Percentiles rank a stretch among this genome's conserved stretches.
phyloP scores from a whole-genome alignment of 2,329 filamentous ascomycete genomes.

The Intubia oerlemansii region DNA sequence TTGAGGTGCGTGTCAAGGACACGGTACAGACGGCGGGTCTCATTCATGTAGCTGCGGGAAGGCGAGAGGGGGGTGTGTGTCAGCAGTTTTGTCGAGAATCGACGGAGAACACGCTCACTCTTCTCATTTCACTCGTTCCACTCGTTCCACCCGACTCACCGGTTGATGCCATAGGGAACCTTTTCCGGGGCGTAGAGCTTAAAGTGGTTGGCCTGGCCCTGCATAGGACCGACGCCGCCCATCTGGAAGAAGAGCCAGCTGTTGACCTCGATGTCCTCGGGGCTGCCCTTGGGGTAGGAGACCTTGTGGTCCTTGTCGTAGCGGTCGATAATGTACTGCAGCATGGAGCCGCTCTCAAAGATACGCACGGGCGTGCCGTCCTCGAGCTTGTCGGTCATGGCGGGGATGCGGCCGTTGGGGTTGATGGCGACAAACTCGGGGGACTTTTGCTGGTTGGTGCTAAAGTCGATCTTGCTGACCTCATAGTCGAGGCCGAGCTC shows the following conservation, averaged over 20 bases:
- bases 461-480: constrained; percentile 44
- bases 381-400: constrained; percentile 56
- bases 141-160: constrained; percentile 16
- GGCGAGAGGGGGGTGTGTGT: not conserved
- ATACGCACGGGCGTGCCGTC: constrained; percentile 54
- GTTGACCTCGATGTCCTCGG: constrained; percentile 60
- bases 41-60: constrained; percentile 40
- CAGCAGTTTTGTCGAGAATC: too few relatives aligned
- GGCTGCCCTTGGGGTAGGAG: constrained; percentile 49
- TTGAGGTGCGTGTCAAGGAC: constrained; percentile 53
- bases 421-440: constrained; percentile 83
- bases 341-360: constrained; percentile 68
- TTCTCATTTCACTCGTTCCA: too few relatives aligned
- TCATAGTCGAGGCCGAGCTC: constrained; percentile 72
- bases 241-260: constrained; percentile 70
- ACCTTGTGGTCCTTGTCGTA: constrained; percentile 73
- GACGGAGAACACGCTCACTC: too few relatives aligned
- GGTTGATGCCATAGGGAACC: constrained; percentile 63
- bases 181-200: constrained; percentile 59
- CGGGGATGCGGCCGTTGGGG: constrained; percentile 81
- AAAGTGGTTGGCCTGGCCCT: constrained; percentile 72
- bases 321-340: constrained; percentile 63
- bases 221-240: constrained; percentile 64
- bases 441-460: constrained; percentile 55
- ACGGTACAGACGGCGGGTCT: constrained; percentile 63